Percentiles rank a stretch among this genome's conserved stretches.
Conservation (phyloP, 805 yeast species). For the Kazachstania kunashirensis region DNA sequence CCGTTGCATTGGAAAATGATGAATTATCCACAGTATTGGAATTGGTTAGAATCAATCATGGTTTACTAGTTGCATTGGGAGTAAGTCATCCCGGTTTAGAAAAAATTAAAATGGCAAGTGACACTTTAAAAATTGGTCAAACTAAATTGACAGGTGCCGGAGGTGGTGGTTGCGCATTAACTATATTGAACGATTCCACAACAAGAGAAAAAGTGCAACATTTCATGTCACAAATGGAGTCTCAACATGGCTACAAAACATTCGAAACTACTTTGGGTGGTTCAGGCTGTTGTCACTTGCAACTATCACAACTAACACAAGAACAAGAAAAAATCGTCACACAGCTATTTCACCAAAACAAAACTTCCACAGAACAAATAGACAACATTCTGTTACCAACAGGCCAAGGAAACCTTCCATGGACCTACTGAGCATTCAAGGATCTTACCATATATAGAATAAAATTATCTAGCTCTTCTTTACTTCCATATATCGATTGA, state of each 20-base stretch:
- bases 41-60: constrained; percentile 76
- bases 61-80: constrained; percentile 72
- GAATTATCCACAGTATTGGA: constrained; percentile 37
- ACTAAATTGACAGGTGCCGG: constrained; percentile 98
- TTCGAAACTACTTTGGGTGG: constrained; percentile 83
- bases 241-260: constrained; percentile 52
- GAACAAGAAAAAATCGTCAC: background rate
- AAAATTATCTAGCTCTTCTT: background rate
- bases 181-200: constrained; percentile 48
- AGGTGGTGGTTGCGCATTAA: constrained; percentile 97
- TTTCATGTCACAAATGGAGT: constrained; percentile 27
- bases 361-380: background rate
- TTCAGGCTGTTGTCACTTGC: constrained; percentile 52
- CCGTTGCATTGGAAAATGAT: constrained; percentile 24
- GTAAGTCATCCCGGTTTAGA: constrained; percentile 93
- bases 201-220: constrained; percentile 29
- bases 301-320: background rate
- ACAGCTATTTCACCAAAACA: background rate
- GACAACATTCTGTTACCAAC: background rate
- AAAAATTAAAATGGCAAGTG: constrained; percentile 55
- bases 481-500: no score
- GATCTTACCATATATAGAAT: no score
- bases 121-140: constrained; percentile 57
- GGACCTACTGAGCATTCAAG: background rate
- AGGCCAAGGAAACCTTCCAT: background rate